Percentiles rank a stretch among this genome's conserved stretches.
Evolutionary conservation across 108 stramenopile species (phyloP).

Genomic region (Pseudonitzschia multiseries): DNA sequence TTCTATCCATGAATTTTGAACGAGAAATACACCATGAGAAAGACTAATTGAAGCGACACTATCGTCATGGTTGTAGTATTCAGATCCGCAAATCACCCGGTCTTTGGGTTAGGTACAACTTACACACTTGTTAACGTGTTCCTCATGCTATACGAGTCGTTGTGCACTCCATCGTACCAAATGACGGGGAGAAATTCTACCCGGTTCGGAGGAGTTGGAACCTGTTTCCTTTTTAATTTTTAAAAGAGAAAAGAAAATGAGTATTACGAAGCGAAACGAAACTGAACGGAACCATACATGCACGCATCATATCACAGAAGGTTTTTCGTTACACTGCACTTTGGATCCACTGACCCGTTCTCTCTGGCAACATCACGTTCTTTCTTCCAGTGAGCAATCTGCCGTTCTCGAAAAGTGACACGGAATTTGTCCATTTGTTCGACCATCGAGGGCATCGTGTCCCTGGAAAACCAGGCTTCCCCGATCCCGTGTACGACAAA

Average conservation of each 20-base stretch:
- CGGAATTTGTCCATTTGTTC: conserved; percentile 55
- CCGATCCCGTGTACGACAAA: conserved; percentile 94
- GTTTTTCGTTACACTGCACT: no score
- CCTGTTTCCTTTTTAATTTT: conserved; percentile 5
- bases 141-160: conserved; percentile 57
- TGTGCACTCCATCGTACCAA: conserved; percentile 83
- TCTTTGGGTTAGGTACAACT: no score
- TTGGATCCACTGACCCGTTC: conserved; percentile 33
- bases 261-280: neutral
- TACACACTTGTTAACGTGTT: conserved; percentile 46
- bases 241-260: conserved; percentile 2
- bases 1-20: conserved; percentile 56
- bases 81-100: neutral
- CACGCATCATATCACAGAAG: neutral
- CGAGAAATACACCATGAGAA: neutral
- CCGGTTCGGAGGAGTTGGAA: conserved; percentile 64
- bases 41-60: neutral
- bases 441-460: conserved; percentile 46
- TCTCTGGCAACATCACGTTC: conserved; percentile 57
- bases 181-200: conserved; percentile 85
- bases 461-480: conserved; percentile 67
- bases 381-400: conserved; percentile 64
- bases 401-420: conserved; percentile 51
- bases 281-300: neutral
- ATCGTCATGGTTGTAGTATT: no score